Percentiles rank a stretch among this genome's conserved stretches.
These are phyloP conservation scores for Botrytis deweyae DNA, from an alignment of 2,329 filamentous ascomycete species.

Conservation along the genomic window DNA sequence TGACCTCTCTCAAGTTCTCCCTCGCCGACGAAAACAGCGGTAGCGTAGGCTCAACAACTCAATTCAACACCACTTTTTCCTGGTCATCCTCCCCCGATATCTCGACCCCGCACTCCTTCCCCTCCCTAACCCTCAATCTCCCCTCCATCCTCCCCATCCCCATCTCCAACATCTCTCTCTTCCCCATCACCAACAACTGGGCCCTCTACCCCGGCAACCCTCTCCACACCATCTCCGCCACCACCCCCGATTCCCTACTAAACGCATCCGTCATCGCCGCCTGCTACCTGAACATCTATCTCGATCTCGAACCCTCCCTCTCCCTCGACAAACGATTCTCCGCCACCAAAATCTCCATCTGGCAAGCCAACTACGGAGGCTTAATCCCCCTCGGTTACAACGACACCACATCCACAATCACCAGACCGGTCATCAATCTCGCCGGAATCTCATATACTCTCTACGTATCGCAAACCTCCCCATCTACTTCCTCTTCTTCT, in stretches of 20 bases:
- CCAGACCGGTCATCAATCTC: neutral
- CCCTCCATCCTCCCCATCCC: neutral
- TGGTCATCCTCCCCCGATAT: neutral
- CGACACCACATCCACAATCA: neutral
- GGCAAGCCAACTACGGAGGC: slow-evolving; percentile 3
- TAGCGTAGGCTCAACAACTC: neutral
- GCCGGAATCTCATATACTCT: neutral
- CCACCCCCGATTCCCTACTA: neutral
- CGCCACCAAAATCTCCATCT: neutral
- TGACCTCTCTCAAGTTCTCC: neutral
- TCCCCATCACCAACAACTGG: neutral
- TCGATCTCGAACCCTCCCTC: neutral
- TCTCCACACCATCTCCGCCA: neutral
- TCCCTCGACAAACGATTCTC: neutral
- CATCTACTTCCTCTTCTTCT: rapidly evolving
- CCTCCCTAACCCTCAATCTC: neutral
- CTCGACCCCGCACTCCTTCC: neutral
- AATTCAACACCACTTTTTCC: neutral
- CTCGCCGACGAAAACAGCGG: neutral
- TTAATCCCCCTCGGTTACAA: neutral
- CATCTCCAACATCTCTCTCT: neutral
- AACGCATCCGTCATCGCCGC: neutral
- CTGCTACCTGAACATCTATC: slow-evolving; percentile 9
- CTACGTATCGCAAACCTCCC: neutral
- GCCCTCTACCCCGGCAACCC: neutral